phyloP scores from a whole-genome alignment of 2,329 filamentous ascomycete species.

The Aspergillus sp. region DNA sequence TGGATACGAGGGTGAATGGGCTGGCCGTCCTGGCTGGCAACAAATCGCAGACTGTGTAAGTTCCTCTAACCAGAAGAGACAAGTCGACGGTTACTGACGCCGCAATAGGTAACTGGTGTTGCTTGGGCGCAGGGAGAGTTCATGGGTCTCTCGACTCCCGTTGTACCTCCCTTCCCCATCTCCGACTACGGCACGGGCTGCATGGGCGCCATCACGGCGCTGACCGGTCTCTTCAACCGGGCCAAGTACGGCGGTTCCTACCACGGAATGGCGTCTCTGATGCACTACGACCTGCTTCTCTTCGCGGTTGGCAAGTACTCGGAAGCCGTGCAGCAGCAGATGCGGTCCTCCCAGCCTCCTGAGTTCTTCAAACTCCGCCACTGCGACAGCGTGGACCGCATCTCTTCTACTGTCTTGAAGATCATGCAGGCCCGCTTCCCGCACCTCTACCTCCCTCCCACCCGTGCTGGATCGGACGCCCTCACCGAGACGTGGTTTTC shows the following conservation, averaged over 20 bases:
- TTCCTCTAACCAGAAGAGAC: not conserved
- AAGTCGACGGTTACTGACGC: not conserved
- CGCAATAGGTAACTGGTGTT: slow-evolving; percentile 40
- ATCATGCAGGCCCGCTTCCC: slow-evolving; percentile 55
- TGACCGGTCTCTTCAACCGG: slow-evolving; percentile 63
- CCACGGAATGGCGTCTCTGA: slow-evolving; percentile 62
- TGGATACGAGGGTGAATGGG: slow-evolving; percentile 63
- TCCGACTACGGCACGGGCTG: slow-evolving; percentile 69
- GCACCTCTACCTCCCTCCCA: slow-evolving; percentile 49
- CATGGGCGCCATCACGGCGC: slow-evolving; percentile 66
- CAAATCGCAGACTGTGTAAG: slow-evolving; percentile 67
- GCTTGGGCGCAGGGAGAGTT: slow-evolving; percentile 44
- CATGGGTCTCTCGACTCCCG: slow-evolving; percentile 38
- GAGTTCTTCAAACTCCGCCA: slow-evolving; percentile 60
- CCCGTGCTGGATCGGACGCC: slow-evolving; percentile 37
- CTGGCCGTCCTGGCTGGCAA: slow-evolving; percentile 65
- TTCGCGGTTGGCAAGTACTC: slow-evolving; percentile 61
- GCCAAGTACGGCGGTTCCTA: slow-evolving; percentile 65
- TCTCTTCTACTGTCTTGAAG: slow-evolving; percentile 59
- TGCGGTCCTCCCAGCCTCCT: slow-evolving; percentile 50
- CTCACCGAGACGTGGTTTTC: slow-evolving; percentile 52
- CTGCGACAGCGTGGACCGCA: slow-evolving; percentile 64
- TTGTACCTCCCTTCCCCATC: slow-evolving; percentile 53
- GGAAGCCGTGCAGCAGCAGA: slow-evolving; percentile 50
- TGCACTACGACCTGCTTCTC: slow-evolving; percentile 68